Conservation (phyloP, 345 rosid genomes). For the Iberis pinnata region DNA sequence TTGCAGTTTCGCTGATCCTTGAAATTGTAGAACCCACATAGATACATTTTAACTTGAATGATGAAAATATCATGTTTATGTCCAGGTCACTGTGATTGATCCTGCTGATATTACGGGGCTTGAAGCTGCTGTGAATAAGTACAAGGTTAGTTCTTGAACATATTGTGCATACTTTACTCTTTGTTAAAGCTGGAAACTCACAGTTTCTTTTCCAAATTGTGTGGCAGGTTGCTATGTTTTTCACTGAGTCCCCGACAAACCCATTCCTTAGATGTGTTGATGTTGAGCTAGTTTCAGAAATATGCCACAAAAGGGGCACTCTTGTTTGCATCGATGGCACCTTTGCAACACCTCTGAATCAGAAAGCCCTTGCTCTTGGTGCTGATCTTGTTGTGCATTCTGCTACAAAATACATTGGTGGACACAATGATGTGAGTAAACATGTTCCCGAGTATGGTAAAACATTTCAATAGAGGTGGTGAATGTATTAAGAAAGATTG, state of each 20-base stretch:
- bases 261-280: slow-evolving; percentile 96
- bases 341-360: slow-evolving; percentile 96
- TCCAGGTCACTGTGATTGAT: slow-evolving; percentile 91
- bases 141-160: slow-evolving; percentile 47
- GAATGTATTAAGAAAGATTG: neutral
- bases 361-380: slow-evolving; percentile 89
- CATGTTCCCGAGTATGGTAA: slow-evolving; percentile 6
- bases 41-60: slow-evolving; percentile 1
- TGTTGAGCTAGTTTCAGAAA: slow-evolving; percentile 71
- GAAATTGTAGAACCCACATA: neutral
- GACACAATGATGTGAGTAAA: slow-evolving; percentile 84
- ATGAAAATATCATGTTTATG: slow-evolving; percentile 18
- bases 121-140: slow-evolving; percentile 61
- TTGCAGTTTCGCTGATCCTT: neutral
- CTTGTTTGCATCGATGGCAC: slow-evolving; percentile 97
- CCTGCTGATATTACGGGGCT: slow-evolving; percentile 82
- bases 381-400: slow-evolving; percentile 96
- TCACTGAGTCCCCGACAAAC: slow-evolving; percentile 93
- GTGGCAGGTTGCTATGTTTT: slow-evolving; percentile 80
- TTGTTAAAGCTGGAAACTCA: neutral
- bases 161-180: neutral
- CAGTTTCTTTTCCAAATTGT: neutral
- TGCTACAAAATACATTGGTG: slow-evolving; percentile 84
- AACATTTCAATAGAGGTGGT: neutral
- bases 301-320: slow-evolving; percentile 83